Base-by-base conservation (phyloP, 768 basidiomycete genomes). In the Rubroboletus pulcherrimus region DNA sequence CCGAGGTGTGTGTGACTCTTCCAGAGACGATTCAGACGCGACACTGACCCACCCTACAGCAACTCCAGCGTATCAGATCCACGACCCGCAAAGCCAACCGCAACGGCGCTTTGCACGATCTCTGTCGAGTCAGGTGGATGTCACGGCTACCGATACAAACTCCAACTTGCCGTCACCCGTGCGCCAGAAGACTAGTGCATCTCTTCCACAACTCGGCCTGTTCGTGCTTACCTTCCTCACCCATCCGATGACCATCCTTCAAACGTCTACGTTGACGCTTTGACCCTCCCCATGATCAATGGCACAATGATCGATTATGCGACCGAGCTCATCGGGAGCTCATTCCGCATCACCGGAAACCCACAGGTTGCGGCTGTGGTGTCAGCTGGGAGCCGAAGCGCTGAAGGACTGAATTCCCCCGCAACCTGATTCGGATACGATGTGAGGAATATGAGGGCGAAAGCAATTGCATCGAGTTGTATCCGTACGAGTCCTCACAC, bases 131-230 rank as follows among this genome's bases (percentile, higher is more conserved):
- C 89, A 12, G 96, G 96, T 10, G 96, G 96, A 19, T 98, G 96
- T 66, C 95, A 98, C 68, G 96, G 96, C 37, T 98, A 98, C 71
- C 93, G 97, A 65, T 97, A 98, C 72, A 95, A 91, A 62, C 83
- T 98, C 81, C 85, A 88, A 53, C 79, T 98, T 4, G 87, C 89
- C 3, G 78, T 77, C 37, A 71, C 74, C 42, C 77, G 78, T 15
- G 75, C 78, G 29, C 77, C 78, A 6, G 92, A 94, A 59, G 94
- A 97, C 72, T 97, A 94, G 94, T 95, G 68, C 68, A 91, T 76
- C 26, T 15, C 10, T 19, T 5, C n/a, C 9, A 19, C 14, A 9
- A 10, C n/a, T 38, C 2, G 8, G 1, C 6, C 24, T 3, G 4
- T 43, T 51, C 35, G 6, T n/a, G 24, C 45, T 57, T 31, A 55